These are phyloP conservation scores for Cornus suecica DNA, from an alignment of 148 eudicot genomes.

Conservation along the genomic window DNA sequence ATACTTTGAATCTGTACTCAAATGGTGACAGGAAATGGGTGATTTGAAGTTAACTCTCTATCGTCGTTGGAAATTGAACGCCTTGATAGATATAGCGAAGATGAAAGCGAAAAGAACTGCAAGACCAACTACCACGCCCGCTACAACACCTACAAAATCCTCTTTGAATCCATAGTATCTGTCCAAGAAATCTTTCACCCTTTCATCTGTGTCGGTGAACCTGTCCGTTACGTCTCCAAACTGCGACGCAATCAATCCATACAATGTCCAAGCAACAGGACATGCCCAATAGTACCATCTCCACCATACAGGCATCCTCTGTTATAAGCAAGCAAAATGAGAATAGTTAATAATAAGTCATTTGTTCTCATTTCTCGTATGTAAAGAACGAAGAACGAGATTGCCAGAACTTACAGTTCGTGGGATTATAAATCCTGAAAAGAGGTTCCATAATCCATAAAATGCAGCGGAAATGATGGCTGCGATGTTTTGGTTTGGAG, in stretches of 20 bases:
- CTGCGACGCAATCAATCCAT: conserved; percentile 41
- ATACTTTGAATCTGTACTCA: background rate
- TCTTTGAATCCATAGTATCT: conserved; percentile 28
- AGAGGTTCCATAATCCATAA: conserved; percentile 42
- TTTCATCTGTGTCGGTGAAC: background rate
- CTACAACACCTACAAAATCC: conserved; percentile 32
- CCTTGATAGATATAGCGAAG: conserved; percentile 34
- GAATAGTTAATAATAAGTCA: background rate
- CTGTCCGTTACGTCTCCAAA: conserved; percentile 24
- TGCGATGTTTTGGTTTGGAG: conserved; percentile 38
- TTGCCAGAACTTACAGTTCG: conserved; percentile 30
- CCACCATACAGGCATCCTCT: conserved; percentile 57
- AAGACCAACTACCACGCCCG: conserved; percentile 22
- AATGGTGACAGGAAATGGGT: background rate
- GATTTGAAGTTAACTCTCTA: conserved; percentile 2
- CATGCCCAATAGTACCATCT: conserved; percentile 40
- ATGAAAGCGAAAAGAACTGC: conserved; percentile 29
- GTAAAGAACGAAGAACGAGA: background rate
- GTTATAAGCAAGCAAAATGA: background rate
- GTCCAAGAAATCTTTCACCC: conserved; percentile 22
- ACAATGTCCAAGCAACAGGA: conserved; percentile 34
- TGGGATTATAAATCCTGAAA: conserved; percentile 46
- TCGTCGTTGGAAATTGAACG: conserved; percentile 47
- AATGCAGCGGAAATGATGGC: conserved; percentile 30
- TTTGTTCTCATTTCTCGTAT: background rate